Conservation (phyloP, 345 rosid genomes). For the Citrus trifoliata region DNA sequence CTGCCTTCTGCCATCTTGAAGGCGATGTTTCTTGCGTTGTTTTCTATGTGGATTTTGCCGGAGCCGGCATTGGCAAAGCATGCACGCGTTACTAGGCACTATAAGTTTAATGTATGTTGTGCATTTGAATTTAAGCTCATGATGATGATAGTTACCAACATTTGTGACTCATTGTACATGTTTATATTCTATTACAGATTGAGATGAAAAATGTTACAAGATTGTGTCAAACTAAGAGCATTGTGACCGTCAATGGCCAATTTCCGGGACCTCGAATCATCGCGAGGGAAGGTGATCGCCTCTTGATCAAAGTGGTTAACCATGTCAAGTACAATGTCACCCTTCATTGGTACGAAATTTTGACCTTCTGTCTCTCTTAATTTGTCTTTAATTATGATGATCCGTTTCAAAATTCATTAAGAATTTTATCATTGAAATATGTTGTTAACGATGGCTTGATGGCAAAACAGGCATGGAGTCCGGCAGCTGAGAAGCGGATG, state of each 20-base stretch:
- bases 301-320: slow-evolving; percentile 64
- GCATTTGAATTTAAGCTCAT: too few species aligned
- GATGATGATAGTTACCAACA: background rate
- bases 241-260: slow-evolving; percentile 69
- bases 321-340: slow-evolving; percentile 64
- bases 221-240: slow-evolving; percentile 66
- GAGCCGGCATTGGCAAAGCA: slow-evolving; percentile 31
- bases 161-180: background rate
- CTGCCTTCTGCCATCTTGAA: background rate
- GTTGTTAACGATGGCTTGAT: background rate
- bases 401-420: background rate
- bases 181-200: slow-evolving; percentile 26
- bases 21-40: slow-evolving; percentile 15
- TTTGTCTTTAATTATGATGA: background rate
- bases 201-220: slow-evolving; percentile 60
- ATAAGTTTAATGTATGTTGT: slow-evolving; percentile 40
- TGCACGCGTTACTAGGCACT: slow-evolving; percentile 40
- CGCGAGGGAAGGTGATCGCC: slow-evolving; percentile 71
- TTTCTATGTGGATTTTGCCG: slow-evolving; percentile 20
- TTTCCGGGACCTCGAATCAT: slow-evolving; percentile 65
- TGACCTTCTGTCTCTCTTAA: background rate
- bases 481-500: slow-evolving; percentile 49
- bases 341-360: slow-evolving; percentile 53
- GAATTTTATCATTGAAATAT: background rate
- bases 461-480: slow-evolving; percentile 40